Evolutionary conservation across 2,329 filamentous ascomycete genomes (phyloP).

Genomic region (Penicillium sp.): DNA sequence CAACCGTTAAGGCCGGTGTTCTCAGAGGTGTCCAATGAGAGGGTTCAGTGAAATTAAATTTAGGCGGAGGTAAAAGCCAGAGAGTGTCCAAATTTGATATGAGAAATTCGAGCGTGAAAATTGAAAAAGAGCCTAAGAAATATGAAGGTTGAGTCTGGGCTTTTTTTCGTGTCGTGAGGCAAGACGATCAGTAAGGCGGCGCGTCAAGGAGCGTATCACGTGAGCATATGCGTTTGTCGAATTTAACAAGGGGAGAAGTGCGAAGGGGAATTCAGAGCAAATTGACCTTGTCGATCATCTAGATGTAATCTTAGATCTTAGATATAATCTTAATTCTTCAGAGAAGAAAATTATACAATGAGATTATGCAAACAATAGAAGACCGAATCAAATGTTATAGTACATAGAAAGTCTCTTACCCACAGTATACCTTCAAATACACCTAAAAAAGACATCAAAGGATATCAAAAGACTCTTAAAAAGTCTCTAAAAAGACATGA

Average conservation of each 20-base stretch:
- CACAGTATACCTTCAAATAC: too few relatives aligned
- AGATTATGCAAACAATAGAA: conserved; percentile 9
- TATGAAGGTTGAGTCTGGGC: conserved; percentile 9
- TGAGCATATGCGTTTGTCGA: conserved; percentile 24
- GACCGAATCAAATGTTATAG: neutral
- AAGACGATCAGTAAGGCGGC: conserved; percentile 31
- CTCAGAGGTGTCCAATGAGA: conserved; percentile 16
- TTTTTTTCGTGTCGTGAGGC: conserved; percentile 30
- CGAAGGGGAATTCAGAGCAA: neutral
- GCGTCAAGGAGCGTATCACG: conserved; percentile 36
- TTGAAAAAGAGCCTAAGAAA: neutral
- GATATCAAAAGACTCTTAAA: too few relatives aligned
- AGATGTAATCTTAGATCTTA: neutral
- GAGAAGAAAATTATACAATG: neutral
- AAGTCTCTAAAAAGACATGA: too few relatives aligned
- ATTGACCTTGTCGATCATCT: neutral
- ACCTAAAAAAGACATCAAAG: too few relatives aligned
- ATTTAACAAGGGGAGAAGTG: conserved; percentile 1
- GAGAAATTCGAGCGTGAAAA: neutral
- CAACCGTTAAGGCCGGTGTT: conserved; percentile 32
- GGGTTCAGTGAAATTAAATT: neutral
- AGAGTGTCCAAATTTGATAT: neutral
- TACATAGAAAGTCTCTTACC: too few relatives aligned
- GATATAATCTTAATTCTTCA: neutral
- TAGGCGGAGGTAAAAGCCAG: conserved; percentile 1